Conservation (phyloP, 768 basidiomycete species). For the Xerocomus spinulosus region DNA sequence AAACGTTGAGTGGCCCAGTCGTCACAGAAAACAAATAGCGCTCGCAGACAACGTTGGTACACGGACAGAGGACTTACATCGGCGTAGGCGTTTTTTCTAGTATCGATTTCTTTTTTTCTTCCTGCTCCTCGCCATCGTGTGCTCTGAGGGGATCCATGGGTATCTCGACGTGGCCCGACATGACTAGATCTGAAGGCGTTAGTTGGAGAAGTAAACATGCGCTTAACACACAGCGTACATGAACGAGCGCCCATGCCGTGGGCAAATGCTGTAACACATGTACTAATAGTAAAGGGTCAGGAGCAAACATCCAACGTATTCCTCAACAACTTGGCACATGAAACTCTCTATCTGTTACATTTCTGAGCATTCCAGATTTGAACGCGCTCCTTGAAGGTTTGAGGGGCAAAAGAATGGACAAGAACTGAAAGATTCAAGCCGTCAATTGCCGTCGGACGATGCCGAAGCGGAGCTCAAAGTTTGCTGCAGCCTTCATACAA, state of each 20-base stretch:
- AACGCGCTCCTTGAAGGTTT: no score
- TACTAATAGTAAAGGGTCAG: neutral
- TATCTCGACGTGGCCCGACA: slow-evolving; percentile 18
- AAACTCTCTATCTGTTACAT: no score
- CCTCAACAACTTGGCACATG: no score
- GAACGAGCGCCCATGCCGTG: slow-evolving; percentile 8
- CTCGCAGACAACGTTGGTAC: neutral
- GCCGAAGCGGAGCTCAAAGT: neutral
- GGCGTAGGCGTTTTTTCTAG: slow-evolving; percentile 18
- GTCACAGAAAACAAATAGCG: neutral
- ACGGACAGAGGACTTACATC: slow-evolving; percentile 11
- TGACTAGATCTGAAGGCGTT: slow-evolving; percentile 2
- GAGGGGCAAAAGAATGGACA: no score
- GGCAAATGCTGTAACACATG: slow-evolving; percentile 6
- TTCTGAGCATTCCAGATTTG: no score
- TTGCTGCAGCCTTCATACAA: no score
- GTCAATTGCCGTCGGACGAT: no score
- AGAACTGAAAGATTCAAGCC: no score
- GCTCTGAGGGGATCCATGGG: slow-evolving; percentile 14
- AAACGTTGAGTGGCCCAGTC: neutral
- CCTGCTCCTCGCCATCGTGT: neutral
- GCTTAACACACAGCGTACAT: neutral
- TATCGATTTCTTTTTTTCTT: neutral
- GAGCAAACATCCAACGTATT: no score
- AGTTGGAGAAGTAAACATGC: slow-evolving; percentile 2